Base-by-base conservation (phyloP, 2,329 filamentous ascomycete species). In the Knoxdaviesia proteae region DNA sequence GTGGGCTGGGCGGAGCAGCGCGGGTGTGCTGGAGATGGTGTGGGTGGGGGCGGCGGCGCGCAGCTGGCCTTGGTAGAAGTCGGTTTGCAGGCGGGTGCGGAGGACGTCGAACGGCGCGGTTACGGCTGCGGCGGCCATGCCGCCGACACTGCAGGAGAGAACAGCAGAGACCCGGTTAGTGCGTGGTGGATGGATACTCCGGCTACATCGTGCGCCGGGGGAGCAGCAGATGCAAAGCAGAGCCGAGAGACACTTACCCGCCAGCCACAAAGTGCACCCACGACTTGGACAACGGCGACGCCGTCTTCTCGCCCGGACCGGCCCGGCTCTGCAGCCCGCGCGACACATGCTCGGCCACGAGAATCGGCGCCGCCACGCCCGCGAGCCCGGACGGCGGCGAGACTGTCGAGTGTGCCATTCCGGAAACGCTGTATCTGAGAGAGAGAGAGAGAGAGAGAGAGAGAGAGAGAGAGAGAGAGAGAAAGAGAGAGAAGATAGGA, bases 191-290 rank as follows among this genome's bases (percentile, higher is more conserved):
- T 20, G 20, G 20, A 20, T 2, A 20, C 20, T 2, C 20, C 20
- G 20, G 20, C 20, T 2, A 20, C 20, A 20, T 20, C 3, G 20
- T 20, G 20, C 20, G 20, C 20, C 20, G 20, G 20, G 20, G 31
- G 20, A 32, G 37, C n/a, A 35, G 41, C 9, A n/a, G 39, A 20
- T 33, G 34, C 32, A 38, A 29, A 33, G 11, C 6, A 33, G 35
- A 32, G 10, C 11, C 32, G 33, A 30, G 34, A 32, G 29, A 10
- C 10, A 64, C 72, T 53, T 71, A 92, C 84, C 77, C 87, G 68
- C 87, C 87, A 43, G 87, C 87, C 45, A 94, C 71, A 54, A 94
- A 79, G 65, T 94, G 86, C 47, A 86, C 82, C 81, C 84, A 93
- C 58, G 84, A 86, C 59, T 86, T 87, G 11, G 77, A 67, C 52